Evolutionary conservation across 208 protist genomes (phyloP).

Genomic region (Trypanosoma lewisi): DNA sequence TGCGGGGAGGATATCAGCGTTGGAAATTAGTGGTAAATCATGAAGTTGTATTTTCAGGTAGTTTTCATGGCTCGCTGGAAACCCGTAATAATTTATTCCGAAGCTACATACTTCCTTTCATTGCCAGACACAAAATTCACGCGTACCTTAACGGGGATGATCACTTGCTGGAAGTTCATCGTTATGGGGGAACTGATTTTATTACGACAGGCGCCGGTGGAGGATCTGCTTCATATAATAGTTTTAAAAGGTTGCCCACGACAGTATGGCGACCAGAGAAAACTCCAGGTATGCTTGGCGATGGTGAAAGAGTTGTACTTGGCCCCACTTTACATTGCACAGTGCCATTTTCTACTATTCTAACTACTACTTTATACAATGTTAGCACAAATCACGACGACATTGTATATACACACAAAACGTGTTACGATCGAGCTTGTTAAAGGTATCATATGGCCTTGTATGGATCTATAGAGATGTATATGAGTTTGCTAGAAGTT

Average conservation of each 20-base stretch:
- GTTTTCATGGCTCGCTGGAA: conserved; percentile 7
- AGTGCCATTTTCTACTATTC: conserved; percentile 6
- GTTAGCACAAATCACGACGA: conserved; percentile 1
- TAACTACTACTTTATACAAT: conserved; percentile 12
- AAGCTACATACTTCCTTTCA: conserved; percentile 11
- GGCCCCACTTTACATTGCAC: conserved; percentile 18
- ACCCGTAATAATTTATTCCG: conserved; percentile 5
- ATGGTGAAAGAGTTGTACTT: neutral
- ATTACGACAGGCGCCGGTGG: conserved; percentile 19
- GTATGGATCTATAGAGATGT: no score
- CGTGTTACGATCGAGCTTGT: conserved; percentile 1
- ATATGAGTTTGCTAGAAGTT: no score
- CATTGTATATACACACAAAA: conserved; percentile 8
- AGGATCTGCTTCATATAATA: conserved; percentile 9
- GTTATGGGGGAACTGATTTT: conserved; percentile 25
- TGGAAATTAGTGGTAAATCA: conserved; percentile 23
- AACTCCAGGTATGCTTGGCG: neutral
- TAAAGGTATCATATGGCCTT: no score
- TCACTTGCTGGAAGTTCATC: conserved; percentile 26
- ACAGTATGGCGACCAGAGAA: conserved; percentile 19
- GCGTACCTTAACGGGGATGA: conserved; percentile 25
- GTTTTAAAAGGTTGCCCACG: conserved; percentile 3
- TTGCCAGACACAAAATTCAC: conserved; percentile 17
- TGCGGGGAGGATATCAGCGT: neutral
- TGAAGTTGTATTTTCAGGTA: conserved; percentile 16